A percentile compares a stretch with the other conserved stretches of the same genome.
These are phyloP conservation scores for Brettanomyces anomalus DNA, from an alignment of 805 yeast genomes.

Conservation along the genomic window DNA sequence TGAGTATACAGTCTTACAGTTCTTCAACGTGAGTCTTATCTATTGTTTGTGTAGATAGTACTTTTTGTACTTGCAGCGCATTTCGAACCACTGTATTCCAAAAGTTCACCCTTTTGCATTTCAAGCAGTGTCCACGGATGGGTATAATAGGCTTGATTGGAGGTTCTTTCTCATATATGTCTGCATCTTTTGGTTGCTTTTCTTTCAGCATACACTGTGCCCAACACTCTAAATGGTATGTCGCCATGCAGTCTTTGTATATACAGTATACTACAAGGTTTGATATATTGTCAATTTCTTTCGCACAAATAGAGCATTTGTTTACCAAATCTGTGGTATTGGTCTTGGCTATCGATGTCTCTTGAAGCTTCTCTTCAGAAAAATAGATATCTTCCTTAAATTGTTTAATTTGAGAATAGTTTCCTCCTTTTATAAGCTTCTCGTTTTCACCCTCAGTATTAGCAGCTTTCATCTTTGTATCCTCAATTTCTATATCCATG, in stretches of 20 bases:
- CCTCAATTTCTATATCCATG: slow-evolving; percentile 7
- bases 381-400: slow-evolving; percentile 8
- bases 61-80: slow-evolving; percentile 8
- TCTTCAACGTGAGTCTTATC: background rate
- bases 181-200: background rate
- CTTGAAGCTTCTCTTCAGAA: slow-evolving; percentile 10
- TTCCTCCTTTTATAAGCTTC: slow-evolving; percentile 17
- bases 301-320: slow-evolving; percentile 11
- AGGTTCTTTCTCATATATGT: background rate
- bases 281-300: slow-evolving; percentile 5
- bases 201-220: slow-evolving; percentile 12
- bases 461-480: background rate
- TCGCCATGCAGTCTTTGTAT: slow-evolving; percentile 17
- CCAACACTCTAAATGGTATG: slow-evolving; percentile 30
- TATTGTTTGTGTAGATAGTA: background rate
- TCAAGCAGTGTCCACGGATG: slow-evolving; percentile 17
- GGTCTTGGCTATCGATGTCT: slow-evolving; percentile 10
- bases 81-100: slow-evolving; percentile 23
- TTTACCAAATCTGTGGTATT: slow-evolving; percentile 3
- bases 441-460: background rate
- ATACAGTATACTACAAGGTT: slow-evolving; percentile 18
- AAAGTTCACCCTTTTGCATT: slow-evolving; percentile 17
- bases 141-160: slow-evolving; percentile 18
- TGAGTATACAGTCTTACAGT: no score
- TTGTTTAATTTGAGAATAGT: slow-evolving; percentile 20